Base-by-base conservation (phyloP, 2,329 filamentous ascomycete genomes). In the Exophiala oligosperma region DNA sequence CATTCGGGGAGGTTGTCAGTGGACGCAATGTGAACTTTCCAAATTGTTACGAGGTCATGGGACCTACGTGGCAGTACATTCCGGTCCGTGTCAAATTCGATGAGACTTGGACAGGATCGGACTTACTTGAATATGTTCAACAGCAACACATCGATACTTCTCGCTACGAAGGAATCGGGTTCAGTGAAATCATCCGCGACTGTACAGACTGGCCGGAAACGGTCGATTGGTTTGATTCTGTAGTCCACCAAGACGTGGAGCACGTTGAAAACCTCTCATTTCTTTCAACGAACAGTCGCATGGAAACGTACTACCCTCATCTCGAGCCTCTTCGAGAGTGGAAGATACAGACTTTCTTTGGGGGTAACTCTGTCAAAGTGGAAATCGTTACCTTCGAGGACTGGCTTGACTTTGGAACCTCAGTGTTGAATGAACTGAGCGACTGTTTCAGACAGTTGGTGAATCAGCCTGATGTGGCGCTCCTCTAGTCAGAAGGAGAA, bases 31-130 rank as follows among this genome's bases (percentile, higher is more conserved):
- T 83, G 17, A 81, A 81, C 56, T 75, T 85, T 1, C 74, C 79
- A 14, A 77, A 77, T 41, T 79, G 81, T 21, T 82, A 86, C 59
- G 74, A 75, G 53, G 82, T 87, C 48, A 78, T 84, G 47, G 87
- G 87, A 0, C 86, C 86, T 0, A 87, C 84, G 60, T 86, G 86
- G 78, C 86, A 89, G 65, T 85, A 88, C 67, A 78, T 87, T 1
- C 86, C 87, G 0, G 79, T 88, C 37, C 79, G 86, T 21, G 80
- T 89, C 12, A 73, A 73, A 28, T 83, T 89, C 66, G 72, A 75
- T 2, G 66, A 76, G 0, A 68, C 71, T 2, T 83, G 81, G 79
- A 83, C 77, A 7, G 32, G 7, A 11, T 11, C 9, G 32, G 11
- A 11, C 32, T 35, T 35, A 9, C 32, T 35, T 9, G 32, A 35